A percentile compares a stretch with the other conserved stretches of the same genome.
phyloP scores from a whole-genome alignment of 2,329 filamentous ascomycete genomes.

The Oidium heveae region DNA sequence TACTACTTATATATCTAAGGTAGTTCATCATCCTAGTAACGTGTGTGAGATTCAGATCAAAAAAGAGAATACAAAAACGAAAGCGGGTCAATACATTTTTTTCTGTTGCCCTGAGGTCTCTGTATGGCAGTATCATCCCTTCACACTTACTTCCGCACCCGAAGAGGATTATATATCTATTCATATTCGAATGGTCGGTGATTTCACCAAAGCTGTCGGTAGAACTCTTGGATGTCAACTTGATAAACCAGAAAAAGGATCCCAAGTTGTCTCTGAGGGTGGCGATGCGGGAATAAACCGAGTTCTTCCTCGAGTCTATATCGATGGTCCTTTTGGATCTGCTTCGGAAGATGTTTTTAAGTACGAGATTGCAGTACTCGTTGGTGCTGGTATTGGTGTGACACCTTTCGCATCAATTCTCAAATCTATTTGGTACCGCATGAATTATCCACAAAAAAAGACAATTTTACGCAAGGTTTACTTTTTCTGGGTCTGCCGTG shows the following conservation, averaged over 20 bases:
- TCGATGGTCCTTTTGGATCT: constrained; percentile 67
- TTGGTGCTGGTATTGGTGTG: constrained; percentile 61
- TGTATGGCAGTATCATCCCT: constrained; percentile 73
- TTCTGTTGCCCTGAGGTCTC: constrained; percentile 69
- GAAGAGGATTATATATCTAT: constrained; percentile 81
- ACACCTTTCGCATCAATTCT: constrained; percentile 72
- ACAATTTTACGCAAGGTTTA: constrained; percentile 66
- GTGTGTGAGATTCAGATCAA: constrained; percentile 83
- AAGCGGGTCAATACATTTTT: constrained; percentile 71
- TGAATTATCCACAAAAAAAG: constrained; percentile 65
- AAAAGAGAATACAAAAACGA: constrained; percentile 63
- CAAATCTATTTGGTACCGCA: constrained; percentile 82
- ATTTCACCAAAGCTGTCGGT: constrained; percentile 51
- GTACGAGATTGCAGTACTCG: constrained; percentile 57
- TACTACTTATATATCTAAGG: constrained; percentile 70
- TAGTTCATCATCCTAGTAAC: constrained; percentile 71
- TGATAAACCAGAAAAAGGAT: constrained; percentile 25
- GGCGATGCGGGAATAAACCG: constrained; percentile 47
- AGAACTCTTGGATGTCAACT: constrained; percentile 53
- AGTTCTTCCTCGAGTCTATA: constrained; percentile 54
- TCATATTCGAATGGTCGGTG: constrained; percentile 59
- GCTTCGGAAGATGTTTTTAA: constrained; percentile 80
- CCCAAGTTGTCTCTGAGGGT: constrained; percentile 38
- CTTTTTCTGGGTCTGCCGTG: constrained; percentile 81
- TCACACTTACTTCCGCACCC: constrained; percentile 64